Percentiles rank a stretch among this genome's conserved stretches.
Evolutionary conservation across 2,329 filamentous ascomycete genomes (phyloP).

Genomic region (Hypoxylon rubiginosum): DNA sequence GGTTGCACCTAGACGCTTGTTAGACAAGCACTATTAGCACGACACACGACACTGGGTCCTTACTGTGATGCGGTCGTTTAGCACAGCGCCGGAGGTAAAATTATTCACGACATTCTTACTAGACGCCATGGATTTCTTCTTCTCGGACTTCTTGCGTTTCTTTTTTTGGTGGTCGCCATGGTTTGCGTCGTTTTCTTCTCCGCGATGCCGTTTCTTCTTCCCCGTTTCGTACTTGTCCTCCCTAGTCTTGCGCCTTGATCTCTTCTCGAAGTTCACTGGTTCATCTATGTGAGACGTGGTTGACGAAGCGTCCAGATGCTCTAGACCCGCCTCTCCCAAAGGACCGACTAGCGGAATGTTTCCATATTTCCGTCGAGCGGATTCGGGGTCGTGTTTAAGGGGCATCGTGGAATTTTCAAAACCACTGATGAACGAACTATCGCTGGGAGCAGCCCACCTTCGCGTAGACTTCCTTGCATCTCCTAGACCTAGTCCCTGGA

Average conservation of each 20-base stretch:
- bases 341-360: conserved; percentile 14
- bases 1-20: conserved; percentile 46
- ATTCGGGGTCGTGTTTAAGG: conserved; percentile 17
- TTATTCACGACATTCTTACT: conserved; percentile 65
- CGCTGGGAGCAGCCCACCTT: conserved; percentile 35
- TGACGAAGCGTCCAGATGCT: conserved; percentile 35
- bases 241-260: conserved; percentile 68
- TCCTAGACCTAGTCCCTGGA: conserved; percentile 15
- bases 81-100: conserved; percentile 68
- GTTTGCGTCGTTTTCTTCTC: conserved; percentile 42
- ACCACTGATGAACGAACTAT: conserved; percentile 49
- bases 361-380: conserved; percentile 19
- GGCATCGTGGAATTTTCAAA: conserved; percentile 34
- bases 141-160: conserved; percentile 39
- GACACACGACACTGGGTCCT: conserved; percentile 39
- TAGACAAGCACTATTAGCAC: conserved; percentile 10
- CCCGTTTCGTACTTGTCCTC: conserved; percentile 66
- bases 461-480: conserved; percentile 39
- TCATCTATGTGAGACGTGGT: conserved; percentile 28
- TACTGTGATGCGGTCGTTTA: conserved; percentile 67
- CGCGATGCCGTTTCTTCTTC: conserved; percentile 42
- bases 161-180: conserved; percentile 29
- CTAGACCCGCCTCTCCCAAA: conserved; percentile 29
- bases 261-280: conserved; percentile 60
- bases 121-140: conserved; percentile 52